Conservation (phyloP, 148 eudicot genomes). For the Chenopodium berlandieri region DNA sequence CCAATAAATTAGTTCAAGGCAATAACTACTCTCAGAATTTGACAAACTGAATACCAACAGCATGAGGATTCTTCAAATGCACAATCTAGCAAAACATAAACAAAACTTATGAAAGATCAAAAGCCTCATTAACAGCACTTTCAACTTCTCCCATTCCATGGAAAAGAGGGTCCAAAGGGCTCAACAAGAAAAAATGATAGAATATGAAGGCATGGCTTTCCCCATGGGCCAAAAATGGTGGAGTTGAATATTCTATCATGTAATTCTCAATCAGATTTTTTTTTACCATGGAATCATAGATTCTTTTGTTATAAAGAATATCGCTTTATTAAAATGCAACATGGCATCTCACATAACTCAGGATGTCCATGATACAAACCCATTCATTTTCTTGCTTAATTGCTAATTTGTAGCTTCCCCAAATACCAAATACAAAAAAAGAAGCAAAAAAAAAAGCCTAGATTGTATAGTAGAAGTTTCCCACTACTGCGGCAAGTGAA, state of each 20-base stretch:
- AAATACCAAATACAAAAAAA: too few relatives aligned
- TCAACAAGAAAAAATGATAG: not conserved
- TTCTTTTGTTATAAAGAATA: not conserved
- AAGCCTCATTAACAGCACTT: not conserved
- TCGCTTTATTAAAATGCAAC: not conserved
- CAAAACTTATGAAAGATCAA: not conserved
- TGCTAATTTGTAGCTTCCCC: too few relatives aligned
- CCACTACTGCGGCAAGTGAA: not conserved
- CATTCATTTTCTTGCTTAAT: too few relatives aligned
- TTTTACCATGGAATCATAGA: too few relatives aligned
- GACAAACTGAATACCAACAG: not conserved
- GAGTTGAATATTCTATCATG: too few relatives aligned
- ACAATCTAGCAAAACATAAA: not conserved
- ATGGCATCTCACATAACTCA: not conserved
- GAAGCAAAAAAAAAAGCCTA: too few relatives aligned
- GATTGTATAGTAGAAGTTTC: too few relatives aligned
- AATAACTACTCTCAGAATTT: not conserved
- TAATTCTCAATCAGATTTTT: too few relatives aligned
- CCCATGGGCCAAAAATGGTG: not conserved
- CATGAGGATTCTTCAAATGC: not conserved
- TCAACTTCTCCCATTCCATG: not conserved
- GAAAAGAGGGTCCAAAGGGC: not conserved
- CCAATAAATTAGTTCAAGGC: constrained; percentile 12
- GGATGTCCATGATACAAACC: too few relatives aligned
- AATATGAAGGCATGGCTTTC: not conserved